Conservation (phyloP, 2,329 filamentous ascomycete genomes). For the Phoma sp. region DNA sequence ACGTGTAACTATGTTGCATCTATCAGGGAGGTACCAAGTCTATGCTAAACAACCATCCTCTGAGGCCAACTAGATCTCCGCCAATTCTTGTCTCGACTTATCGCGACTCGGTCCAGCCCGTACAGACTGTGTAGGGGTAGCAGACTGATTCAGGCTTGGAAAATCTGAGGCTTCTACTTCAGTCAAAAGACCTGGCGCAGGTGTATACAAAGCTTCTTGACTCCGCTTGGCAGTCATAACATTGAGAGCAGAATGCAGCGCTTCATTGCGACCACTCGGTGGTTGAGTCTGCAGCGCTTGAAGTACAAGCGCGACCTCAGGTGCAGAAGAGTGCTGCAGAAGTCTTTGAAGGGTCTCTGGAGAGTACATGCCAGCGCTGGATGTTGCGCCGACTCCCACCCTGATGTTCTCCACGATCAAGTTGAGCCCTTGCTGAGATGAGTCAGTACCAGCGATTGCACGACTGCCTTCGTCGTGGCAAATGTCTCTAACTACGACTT, state of each 20-base stretch:
- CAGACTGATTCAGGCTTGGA: too few relatives aligned
- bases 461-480: not conserved
- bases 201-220: not conserved
- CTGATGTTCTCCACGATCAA: constrained; percentile 2
- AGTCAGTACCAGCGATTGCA: not conserved
- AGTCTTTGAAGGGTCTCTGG: constrained; percentile 2
- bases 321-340: not conserved
- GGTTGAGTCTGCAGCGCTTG: constrained; percentile 3
- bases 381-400: not conserved
- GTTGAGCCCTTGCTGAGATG: not conserved
- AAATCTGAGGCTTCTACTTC: too few relatives aligned
- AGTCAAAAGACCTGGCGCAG: too few relatives aligned
- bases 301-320: constrained; percentile 1
- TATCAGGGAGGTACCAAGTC: too few relatives aligned
- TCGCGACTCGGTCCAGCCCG: too few relatives aligned
- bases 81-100: too few relatives aligned
- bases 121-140: too few relatives aligned
- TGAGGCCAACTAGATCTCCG: too few relatives aligned
- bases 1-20: too few relatives aligned
- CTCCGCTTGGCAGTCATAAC: not conserved
- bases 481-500: not conserved
- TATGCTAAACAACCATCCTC: too few relatives aligned
- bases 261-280: not conserved
- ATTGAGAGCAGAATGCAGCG: not conserved
- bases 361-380: constrained; percentile 3